Percentiles rank a stretch among this genome's conserved stretches.
Conservation (phyloP, 139 green algal genomes). For the Limnomonas spitsbergensis region DNA sequence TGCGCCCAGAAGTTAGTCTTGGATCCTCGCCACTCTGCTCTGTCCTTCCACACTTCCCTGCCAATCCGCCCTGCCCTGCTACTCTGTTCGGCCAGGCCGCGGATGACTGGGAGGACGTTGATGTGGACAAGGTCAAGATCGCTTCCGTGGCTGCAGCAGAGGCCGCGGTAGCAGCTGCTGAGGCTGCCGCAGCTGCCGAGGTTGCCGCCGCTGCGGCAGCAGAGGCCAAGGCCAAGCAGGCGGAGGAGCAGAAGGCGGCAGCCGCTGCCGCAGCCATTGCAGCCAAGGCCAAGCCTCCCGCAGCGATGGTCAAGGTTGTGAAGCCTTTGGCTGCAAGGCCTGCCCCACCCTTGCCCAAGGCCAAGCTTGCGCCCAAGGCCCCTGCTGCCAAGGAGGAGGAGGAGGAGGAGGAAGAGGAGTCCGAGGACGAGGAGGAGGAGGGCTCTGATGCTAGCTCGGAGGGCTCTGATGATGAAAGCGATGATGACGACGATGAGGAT, state of each 20-base stretch:
- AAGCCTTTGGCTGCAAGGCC: not conserved
- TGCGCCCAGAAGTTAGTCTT: too few relatives aligned
- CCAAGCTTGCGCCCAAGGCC: too few relatives aligned
- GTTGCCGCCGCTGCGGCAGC: not conserved
- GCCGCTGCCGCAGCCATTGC: constrained; percentile 39
- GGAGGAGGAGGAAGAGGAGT: constrained; percentile 13
- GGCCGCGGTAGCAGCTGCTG: constrained; percentile 27
- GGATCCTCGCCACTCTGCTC: too few relatives aligned
- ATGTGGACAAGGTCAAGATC: constrained; percentile 51
- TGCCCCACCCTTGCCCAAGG: too few relatives aligned
- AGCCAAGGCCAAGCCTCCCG: constrained; percentile 31
- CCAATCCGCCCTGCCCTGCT: too few relatives aligned
- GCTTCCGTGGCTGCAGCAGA: constrained; percentile 11
- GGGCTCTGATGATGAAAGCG: constrained; percentile 36
- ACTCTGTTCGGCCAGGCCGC: too few relatives aligned
- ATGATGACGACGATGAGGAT: constrained; percentile 38
- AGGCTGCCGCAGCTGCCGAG: constrained; percentile 16
- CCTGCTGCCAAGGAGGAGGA: not conserved
- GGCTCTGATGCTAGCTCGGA: constrained; percentile 30
- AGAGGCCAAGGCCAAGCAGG: constrained; percentile 35
- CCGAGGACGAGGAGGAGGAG: constrained; percentile 24
- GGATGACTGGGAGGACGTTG: constrained; percentile 68
- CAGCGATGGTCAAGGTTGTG: constrained; percentile 14
- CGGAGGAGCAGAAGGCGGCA: constrained; percentile 25
- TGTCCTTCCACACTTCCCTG: too few relatives aligned